Conservation (phyloP, 306 rosid genomes). For the Rosa lucieae region DNA sequence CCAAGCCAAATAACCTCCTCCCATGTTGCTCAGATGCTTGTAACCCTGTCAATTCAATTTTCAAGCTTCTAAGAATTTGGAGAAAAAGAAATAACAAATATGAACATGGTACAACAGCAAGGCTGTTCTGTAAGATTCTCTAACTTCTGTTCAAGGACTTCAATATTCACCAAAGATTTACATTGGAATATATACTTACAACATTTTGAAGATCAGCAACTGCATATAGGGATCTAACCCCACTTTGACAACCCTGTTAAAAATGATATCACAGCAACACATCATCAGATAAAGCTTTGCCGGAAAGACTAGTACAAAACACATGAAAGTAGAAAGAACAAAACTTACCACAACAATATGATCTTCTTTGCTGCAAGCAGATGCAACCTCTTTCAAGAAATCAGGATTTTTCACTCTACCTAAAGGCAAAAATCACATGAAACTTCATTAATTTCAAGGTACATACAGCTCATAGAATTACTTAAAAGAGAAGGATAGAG, state of each 20-base stretch:
- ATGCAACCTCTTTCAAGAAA: constrained; percentile 55
- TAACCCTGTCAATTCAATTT: constrained; percentile 57
- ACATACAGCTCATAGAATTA: background rate
- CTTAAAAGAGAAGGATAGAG: background rate
- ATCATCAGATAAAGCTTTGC: background rate
- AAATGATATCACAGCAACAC: background rate
- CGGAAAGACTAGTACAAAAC: background rate
- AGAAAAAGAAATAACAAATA: background rate
- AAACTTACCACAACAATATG: constrained; percentile 64
- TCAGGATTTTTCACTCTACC: constrained; percentile 70
- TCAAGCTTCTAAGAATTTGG: background rate
- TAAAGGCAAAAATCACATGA: constrained; percentile 21
- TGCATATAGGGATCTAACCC: constrained; percentile 72
- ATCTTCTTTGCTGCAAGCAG: constrained; percentile 62
- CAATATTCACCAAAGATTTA: background rate
- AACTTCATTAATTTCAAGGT: constrained; percentile 3
- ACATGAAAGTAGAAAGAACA: background rate
- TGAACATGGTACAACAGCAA: background rate
- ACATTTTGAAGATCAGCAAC: constrained; percentile 51
- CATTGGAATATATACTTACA: constrained; percentile 44
- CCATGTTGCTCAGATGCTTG: constrained; percentile 63
- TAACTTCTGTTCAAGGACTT: background rate
- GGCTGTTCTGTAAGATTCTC: background rate
- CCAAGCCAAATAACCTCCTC: constrained; percentile 82
- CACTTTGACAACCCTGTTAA: constrained; percentile 75